Conservation (phyloP, 371 early-diverging fungal species). For the Circinella minor region DNA sequence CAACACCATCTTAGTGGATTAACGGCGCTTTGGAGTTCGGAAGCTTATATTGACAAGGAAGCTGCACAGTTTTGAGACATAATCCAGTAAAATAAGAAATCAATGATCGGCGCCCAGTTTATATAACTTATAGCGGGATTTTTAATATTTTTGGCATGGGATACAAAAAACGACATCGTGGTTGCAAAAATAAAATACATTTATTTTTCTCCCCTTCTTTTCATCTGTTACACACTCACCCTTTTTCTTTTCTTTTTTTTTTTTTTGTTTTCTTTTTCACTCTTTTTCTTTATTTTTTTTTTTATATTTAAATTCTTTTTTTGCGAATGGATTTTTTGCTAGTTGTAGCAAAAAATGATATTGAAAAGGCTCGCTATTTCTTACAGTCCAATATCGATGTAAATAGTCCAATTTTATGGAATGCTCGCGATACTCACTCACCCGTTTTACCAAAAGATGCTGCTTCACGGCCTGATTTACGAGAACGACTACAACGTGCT, state of each 20-base stretch:
- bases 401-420: conserved; percentile 58
- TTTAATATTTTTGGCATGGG: neutral
- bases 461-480: conserved; percentile 33
- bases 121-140: neutral
- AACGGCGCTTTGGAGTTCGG: conserved; percentile 5
- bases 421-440: conserved; percentile 46
- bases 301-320: neutral
- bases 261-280: neutral
- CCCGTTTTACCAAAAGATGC: conserved; percentile 46
- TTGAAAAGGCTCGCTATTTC: conserved; percentile 47
- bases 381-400: conserved; percentile 56
- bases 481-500: conserved; percentile 39
- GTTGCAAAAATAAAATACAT: conserved; percentile 2
- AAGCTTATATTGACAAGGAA: conserved; percentile 7
- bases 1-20: conserved; percentile 11
- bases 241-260: neutral
- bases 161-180: conserved; percentile 1
- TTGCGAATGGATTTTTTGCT: conserved; percentile 53
- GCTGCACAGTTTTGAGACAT: neutral
- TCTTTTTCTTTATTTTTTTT: neutral
- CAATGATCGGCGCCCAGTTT: neutral
- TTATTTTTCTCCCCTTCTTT: neutral
- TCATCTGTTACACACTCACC: neutral
- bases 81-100: too few species aligned
- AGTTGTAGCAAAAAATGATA: conserved; percentile 57